These are phyloP conservation scores for Entophlyctis helioformis DNA, from an alignment of 192 early-diverging fungal species.

Conservation along the genomic window DNA sequence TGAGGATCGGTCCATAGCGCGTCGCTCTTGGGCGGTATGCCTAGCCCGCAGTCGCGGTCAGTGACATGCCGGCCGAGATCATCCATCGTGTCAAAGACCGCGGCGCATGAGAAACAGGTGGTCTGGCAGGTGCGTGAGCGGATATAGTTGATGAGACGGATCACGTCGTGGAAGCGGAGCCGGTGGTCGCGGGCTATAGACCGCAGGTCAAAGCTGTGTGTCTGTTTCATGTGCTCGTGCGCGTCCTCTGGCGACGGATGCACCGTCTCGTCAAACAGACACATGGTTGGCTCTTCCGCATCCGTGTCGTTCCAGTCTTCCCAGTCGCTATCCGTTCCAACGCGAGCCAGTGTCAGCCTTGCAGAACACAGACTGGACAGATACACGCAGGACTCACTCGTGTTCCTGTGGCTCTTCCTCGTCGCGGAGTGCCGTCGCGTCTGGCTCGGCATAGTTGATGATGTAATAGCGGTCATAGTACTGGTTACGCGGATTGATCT, in stretches of 20 bases:
- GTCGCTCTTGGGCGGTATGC: conserved; percentile 4
- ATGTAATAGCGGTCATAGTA: conserved; percentile 91
- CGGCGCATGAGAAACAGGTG: conserved; percentile 61
- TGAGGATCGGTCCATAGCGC: conserved; percentile 63
- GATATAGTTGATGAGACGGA: conserved; percentile 72
- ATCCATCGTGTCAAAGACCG: conserved; percentile 25
- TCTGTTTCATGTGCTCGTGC: conserved; percentile 59
- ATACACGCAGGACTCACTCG: no score
- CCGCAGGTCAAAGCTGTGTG: conserved; percentile 68
- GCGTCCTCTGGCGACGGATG: conserved; percentile 46
- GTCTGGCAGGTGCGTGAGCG: conserved; percentile 46
- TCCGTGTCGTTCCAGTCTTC: conserved; percentile 37
- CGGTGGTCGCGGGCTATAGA: conserved; percentile 13
- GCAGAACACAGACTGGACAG: no score
- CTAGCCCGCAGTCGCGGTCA: conserved; percentile 7
- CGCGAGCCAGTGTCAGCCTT: no score
- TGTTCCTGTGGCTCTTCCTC: no score
- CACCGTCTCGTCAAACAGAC: conserved; percentile 66
- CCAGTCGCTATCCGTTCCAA: conserved; percentile 15
- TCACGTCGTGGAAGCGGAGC: conserved; percentile 34
- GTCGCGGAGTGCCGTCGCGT: no score
- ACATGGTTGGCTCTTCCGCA: conserved; percentile 69
- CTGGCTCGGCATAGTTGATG: conserved; percentile 83
- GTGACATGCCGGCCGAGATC: conserved; percentile 52
- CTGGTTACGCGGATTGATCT: conserved; percentile 79